These are phyloP conservation scores for Lactifluus subvellereus DNA, from an alignment of 768 basidiomycete genomes.

Conservation along the genomic window DNA sequence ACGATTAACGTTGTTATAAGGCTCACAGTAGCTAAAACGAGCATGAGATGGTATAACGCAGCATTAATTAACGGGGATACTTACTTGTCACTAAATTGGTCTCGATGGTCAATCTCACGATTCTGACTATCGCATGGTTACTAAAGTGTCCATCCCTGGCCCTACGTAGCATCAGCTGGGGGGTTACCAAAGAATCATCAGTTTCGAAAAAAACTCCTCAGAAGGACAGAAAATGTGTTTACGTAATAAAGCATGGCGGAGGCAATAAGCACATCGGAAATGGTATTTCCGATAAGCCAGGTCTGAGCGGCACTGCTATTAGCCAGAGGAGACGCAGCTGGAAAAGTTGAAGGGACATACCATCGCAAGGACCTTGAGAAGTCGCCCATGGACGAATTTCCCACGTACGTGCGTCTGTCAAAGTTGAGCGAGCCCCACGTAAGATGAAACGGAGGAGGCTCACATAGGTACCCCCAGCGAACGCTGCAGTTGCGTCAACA, in stretches of 20 bases:
- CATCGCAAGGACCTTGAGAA: not conserved
- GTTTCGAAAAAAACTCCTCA: too few relatives aligned
- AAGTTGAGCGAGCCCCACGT: not conserved
- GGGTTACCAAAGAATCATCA: not conserved
- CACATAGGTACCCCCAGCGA: conserved; percentile 1
- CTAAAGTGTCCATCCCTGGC: not conserved
- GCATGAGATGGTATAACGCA: not conserved
- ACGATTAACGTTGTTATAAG: not conserved
- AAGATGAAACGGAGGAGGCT: not conserved
- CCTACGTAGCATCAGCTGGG: not conserved
- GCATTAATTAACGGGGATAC: not conserved
- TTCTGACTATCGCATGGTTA: conserved; percentile 16
- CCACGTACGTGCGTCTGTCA: not conserved
- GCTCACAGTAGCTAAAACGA: not conserved
- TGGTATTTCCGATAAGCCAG: conserved; percentile 8
- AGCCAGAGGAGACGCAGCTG: too few relatives aligned
- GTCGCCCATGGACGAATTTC: not conserved
- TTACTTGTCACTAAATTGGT: conserved; percentile 25
- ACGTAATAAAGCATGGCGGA: conserved; percentile 11
- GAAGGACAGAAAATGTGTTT: not conserved
- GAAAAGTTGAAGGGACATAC: not conserved
- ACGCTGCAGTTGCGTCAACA: not conserved
- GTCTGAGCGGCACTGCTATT: not conserved
- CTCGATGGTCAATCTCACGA: conserved; percentile 28
- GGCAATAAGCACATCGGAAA: conserved; percentile 11